These are phyloP conservation scores for Cladosporium sphaerospermum DNA, from an alignment of 2,329 filamentous ascomycete genomes.

Conservation along the genomic window DNA sequence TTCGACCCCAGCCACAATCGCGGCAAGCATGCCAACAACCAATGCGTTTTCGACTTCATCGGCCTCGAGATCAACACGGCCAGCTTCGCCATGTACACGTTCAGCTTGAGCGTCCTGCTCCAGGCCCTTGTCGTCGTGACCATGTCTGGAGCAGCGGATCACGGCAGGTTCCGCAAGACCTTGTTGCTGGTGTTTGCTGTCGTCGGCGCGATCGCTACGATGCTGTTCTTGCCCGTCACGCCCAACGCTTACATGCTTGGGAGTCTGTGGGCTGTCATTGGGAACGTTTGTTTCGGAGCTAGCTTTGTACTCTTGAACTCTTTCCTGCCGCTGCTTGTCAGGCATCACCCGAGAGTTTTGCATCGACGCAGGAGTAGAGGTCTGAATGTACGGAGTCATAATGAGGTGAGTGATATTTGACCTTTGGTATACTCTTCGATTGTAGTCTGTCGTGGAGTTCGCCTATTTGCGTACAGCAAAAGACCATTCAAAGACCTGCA, in stretches of 20 bases:
- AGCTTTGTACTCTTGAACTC: conserved; percentile 95
- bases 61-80: conserved; percentile 89
- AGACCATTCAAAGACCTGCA: not conserved
- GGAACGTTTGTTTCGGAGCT: conserved; percentile 90
- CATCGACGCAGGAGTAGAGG: not conserved
- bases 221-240: conserved; percentile 77
- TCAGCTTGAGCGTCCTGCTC: conserved; percentile 82
- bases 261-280: conserved; percentile 76
- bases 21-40: conserved; percentile 32
- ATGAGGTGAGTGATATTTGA: not conserved
- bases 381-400: too few relatives aligned
- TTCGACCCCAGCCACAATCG: conserved; percentile 13
- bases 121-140: conserved; percentile 92
- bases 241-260: conserved; percentile 73
- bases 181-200: conserved; percentile 81
- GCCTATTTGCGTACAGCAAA: too few relatives aligned
- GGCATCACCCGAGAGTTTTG: conserved; percentile 60
- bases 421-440: too few relatives aligned
- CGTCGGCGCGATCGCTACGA: conserved; percentile 72
- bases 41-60: conserved; percentile 77
- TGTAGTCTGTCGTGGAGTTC: too few relatives aligned
- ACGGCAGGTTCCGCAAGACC: conserved; percentile 57
- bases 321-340: conserved; percentile 83
- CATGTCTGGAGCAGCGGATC: conserved; percentile 61
- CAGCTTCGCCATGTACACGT: conserved; percentile 97